Base-by-base conservation (phyloP, 2,329 filamentous ascomycete genomes). In the Sclerotinia glacialis region DNA sequence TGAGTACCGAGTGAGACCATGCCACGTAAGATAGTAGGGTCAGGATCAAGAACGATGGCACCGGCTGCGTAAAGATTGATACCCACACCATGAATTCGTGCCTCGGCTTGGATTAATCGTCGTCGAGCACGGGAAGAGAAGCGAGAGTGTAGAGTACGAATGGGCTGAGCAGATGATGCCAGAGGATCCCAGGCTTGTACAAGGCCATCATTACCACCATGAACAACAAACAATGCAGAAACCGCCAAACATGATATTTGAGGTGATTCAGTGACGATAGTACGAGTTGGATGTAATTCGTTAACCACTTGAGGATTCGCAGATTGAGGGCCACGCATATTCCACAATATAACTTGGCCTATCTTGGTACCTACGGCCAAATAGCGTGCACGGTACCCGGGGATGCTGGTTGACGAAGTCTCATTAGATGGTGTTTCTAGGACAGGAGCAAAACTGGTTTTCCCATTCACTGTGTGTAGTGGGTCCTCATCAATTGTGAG, bases 181-280 rank as follows among this genome's bases (percentile, higher is more conserved):
- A 99, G 81, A n/a, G 91, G 91, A 79, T 99, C 95, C 95, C 95
- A 99, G 7, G 93, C 91, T 77, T 98, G 95, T 5, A 97, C 94
- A 3, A 98, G 85, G 0, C 95, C 94, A 78, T 99, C 95, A 71
- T 91, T 97, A 34, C 95, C 95, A 60, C 95, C 95, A 76, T 97
- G 92, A 8, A 98, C 90, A 21, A 99, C 79, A 75, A 96, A 96
- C 21, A 99, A 81, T 1, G 92, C 90, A 1, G 93, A 92, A 56
- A 97, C 77, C 7, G 90, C 95, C 21, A 99, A 78, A 68, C 88
- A 92, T 0, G 93, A 91, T 23, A 98, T 88, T 75, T 92, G 86
- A 0, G 94, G 93, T 0, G 94, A 98, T 55, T 96, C 92, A 0
- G 95, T 98, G 73, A 93, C 87, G 55, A 98, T 93, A 61, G 90